Conservation (phyloP, 2,329 filamentous ascomycete species). For the Claviceps sp. region DNA sequence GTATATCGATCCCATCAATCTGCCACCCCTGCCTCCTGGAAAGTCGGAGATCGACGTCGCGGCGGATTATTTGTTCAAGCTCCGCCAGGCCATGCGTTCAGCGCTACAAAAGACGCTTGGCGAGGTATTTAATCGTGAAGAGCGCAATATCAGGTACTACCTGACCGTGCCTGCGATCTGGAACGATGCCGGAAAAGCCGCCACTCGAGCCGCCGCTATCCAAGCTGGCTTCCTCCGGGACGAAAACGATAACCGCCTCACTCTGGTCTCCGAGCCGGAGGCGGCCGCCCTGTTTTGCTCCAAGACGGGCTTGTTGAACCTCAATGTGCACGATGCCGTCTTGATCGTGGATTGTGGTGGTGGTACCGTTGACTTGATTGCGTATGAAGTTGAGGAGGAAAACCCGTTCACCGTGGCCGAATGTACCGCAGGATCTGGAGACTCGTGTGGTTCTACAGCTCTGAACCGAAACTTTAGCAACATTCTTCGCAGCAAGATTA, state of each 20-base stretch:
- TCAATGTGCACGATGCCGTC: conserved; percentile 98
- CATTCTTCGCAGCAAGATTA: conserved; percentile 91
- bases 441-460: conserved; percentile 96
- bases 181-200: conserved; percentile 97
- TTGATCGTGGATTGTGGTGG: conserved; percentile 97
- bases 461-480: conserved; percentile 98
- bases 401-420: conserved; percentile 93
- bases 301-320: conserved; percentile 87
- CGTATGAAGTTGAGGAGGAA: conserved; percentile 97
- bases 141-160: conserved; percentile 96
- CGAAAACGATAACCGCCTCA: conserved; percentile 93
- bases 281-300: conserved; percentile 95
- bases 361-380: conserved; percentile 96
- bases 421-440: conserved; percentile 92
- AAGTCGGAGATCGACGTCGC: conserved; percentile 99
- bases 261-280: conserved; percentile 90
- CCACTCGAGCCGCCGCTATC: conserved; percentile 87
- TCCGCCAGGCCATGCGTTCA: conserved; percentile 91
- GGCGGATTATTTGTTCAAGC: conserved; percentile 97
- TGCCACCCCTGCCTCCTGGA: conserved; percentile 89
- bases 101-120: conserved; percentile 92
- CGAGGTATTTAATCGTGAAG: conserved; percentile 95
- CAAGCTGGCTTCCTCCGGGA: conserved; percentile 94
- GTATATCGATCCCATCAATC: conserved; percentile 97
- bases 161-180: conserved; percentile 98